Percentiles rank a stretch among this genome's conserved stretches.
Evolutionary conservation across 352 stramenopile genomes (phyloP).

Genomic region (Thalassiosira delicatula): DNA sequence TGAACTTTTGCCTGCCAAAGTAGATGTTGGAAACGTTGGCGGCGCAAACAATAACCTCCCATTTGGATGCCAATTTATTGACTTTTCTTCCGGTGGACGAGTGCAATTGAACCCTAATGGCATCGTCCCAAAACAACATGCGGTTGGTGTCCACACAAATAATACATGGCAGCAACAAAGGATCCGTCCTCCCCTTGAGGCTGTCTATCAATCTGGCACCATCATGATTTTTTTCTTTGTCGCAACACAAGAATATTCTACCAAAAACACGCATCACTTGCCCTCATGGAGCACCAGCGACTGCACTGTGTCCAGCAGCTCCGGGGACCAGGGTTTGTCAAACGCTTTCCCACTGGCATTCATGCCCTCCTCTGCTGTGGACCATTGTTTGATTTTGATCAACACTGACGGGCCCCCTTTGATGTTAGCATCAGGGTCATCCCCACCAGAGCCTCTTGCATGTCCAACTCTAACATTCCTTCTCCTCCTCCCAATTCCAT

Average conservation of each 20-base stretch:
- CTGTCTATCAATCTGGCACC: not conserved
- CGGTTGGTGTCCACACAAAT: conserved; percentile 79
- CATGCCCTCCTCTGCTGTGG: no score
- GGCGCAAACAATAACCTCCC: conserved; percentile 83
- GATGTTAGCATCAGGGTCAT: conserved; percentile 71
- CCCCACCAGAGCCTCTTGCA: conserved; percentile 65
- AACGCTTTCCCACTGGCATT: conserved; percentile 13
- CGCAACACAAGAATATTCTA: conserved; percentile 32
- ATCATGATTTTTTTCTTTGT: conserved; percentile 17
- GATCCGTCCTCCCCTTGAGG: conserved; percentile 68
- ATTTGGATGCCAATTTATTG: conserved; percentile 69
- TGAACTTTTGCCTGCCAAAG: conserved; percentile 22
- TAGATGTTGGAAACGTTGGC: conserved; percentile 82
- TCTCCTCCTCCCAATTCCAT: conserved; percentile 34
- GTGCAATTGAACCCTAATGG: conserved; percentile 75
- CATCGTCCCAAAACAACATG: conserved; percentile 81
- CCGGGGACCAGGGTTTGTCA: conserved; percentile 67
- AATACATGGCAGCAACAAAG: conserved; percentile 73
- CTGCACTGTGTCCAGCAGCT: conserved; percentile 67
- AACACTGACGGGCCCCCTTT: conserved; percentile 76
- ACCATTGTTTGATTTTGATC: conserved; percentile 78
- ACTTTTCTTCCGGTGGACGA: conserved; percentile 72
- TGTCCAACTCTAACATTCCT: conserved; percentile 76
- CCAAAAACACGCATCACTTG: conserved; percentile 41
- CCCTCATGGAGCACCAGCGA: conserved; percentile 59